Base-by-base conservation (phyloP, 768 basidiomycete species). In the Baorangia bicolor region DNA sequence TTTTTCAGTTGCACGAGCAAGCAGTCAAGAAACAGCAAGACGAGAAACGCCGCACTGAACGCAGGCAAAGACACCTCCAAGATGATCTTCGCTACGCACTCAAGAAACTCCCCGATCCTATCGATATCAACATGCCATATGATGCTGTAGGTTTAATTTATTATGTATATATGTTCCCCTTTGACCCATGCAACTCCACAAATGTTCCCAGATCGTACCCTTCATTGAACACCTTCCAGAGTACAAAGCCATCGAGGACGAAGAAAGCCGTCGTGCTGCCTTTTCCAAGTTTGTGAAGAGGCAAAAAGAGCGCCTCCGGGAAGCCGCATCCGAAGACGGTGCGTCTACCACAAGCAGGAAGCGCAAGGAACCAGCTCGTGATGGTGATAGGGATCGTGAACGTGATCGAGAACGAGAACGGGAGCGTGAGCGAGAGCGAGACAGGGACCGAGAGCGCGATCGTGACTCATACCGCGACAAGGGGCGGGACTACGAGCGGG, bases 71-170 rank as follows among this genome's bases (percentile, higher is more conserved):
- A 27, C 90, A 96, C 70, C 73, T 93, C 58, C 92, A 97, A 65
- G 97, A 99, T 71, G 97, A 98, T 66, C 78, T 99, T 35, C 87
- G 97, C 7, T 97, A 98, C 74, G 97, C 95, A 0, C 78, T 98
- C 60, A 94, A 91, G 75, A 96, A 96, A 69, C 77, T 96, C 8
- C 70, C 90, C 0, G 91, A 94, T 46, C 82, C 91, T 2, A 72
- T 98, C 37, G 92, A 96, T 60, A 69, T 94, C 46, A 83, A 74
- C 28, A 67, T 86, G 53, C 69, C 87, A 1, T 98, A 88, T 65
- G 95, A 98, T 62, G 85, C 90, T 63, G 94, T 92, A 61, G 51
- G 85, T 71, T 14, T 44, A 25, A 49, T n/a, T 33, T 34, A 9
- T 56, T 39, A 9, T 30, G n/a, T 14, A 4, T 35, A 13, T 18